phyloP scores from a whole-genome alignment of 768 basidiomycete species.

The Trametes gibbosa region DNA sequence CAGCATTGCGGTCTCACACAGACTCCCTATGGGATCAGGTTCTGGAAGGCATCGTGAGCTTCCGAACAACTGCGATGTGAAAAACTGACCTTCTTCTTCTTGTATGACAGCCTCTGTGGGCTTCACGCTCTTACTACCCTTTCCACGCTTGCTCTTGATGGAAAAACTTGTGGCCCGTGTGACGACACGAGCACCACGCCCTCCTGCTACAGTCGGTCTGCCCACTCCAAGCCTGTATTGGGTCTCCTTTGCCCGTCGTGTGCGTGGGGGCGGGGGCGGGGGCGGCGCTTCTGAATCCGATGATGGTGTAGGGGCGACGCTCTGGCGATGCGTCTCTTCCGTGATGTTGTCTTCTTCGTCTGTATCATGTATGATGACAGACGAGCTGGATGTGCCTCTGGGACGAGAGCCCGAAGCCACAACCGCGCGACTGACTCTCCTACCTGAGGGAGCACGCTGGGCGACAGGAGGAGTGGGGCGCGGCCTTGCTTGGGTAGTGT shows the following conservation, averaged over 20 bases:
- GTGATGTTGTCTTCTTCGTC: constrained; percentile 44
- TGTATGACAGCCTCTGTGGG: constrained; percentile 55
- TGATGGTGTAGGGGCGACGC: constrained; percentile 2
- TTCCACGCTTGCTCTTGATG: constrained; percentile 44
- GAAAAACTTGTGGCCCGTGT: constrained; percentile 58
- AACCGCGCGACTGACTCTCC: constrained; percentile 30
- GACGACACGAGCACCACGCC: constrained; percentile 60
- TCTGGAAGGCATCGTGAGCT: constrained; percentile 4
- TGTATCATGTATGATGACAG: constrained; percentile 39
- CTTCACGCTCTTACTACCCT: constrained; percentile 47
- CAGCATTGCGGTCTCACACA: not conserved
- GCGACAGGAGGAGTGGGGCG: constrained; percentile 18
- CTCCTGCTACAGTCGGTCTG: constrained; percentile 62
- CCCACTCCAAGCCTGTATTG: constrained; percentile 73
- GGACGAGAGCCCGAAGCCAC: constrained; percentile 24
- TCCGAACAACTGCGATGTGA: not conserved
- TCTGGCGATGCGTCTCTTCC: constrained; percentile 13
- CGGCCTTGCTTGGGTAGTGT: constrained; percentile 35
- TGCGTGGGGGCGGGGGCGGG: constrained; percentile 37
- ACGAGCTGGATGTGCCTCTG: constrained; percentile 32
- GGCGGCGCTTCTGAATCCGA: constrained; percentile 22
- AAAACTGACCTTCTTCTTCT: constrained; percentile 36
- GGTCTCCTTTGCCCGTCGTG: constrained; percentile 69
- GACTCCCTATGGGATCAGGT: constrained; percentile 1
- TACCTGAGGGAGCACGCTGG: constrained; percentile 33